phyloP scores from a whole-genome alignment of 2,329 filamentous ascomycete species.

The Orbilia javanica region DNA sequence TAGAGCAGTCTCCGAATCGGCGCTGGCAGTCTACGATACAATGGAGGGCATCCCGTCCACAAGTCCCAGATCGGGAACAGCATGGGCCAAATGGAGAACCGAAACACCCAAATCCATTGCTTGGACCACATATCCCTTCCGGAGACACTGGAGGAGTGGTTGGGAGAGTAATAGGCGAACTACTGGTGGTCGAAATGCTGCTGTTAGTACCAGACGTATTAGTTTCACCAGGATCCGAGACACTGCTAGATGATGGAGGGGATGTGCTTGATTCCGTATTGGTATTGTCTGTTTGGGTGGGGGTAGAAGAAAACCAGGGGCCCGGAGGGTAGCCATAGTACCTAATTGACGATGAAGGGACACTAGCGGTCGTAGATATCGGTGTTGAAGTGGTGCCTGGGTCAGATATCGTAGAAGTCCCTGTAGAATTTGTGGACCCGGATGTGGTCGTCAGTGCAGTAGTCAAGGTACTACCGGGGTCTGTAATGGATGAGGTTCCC shows the following conservation, averaged over 20 bases:
- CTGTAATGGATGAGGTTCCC: slow-evolving; percentile 18
- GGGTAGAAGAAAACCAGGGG: slow-evolving; percentile 45
- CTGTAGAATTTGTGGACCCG: slow-evolving; percentile 19
- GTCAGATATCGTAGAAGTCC: slow-evolving; percentile 26
- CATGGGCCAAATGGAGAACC: slow-evolving; percentile 42
- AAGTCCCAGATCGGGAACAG: slow-evolving; percentile 54
- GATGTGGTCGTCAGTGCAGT: slow-evolving; percentile 28
- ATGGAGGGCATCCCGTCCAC: slow-evolving; percentile 48
- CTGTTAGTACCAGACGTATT: slow-evolving; percentile 27
- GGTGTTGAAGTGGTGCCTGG: slow-evolving; percentile 25
- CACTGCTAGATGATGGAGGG: slow-evolving; percentile 5
- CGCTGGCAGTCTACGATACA: slow-evolving; percentile 49
- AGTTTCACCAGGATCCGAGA: slow-evolving; percentile 18
- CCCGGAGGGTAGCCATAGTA: slow-evolving; percentile 40
- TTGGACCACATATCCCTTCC: slow-evolving; percentile 34
- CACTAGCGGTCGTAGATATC: slow-evolving; percentile 31
- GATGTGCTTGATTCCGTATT: slow-evolving; percentile 10
- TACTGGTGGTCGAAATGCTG: slow-evolving; percentile 27
- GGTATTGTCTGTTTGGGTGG: slow-evolving; percentile 7
- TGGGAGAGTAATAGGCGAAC: slow-evolving; percentile 12
- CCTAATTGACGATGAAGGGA: slow-evolving; percentile 15
- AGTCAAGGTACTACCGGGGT: slow-evolving; percentile 26
- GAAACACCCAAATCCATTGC: slow-evolving; percentile 46
- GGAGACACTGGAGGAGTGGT: slow-evolving; percentile 33
- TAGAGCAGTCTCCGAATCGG: slow-evolving; percentile 51